A percentile compares a stretch with the other conserved stretches of the same genome.
Evolutionary conservation across 306 rosid species (phyloP).

Genomic region (Pueraria montana): DNA sequence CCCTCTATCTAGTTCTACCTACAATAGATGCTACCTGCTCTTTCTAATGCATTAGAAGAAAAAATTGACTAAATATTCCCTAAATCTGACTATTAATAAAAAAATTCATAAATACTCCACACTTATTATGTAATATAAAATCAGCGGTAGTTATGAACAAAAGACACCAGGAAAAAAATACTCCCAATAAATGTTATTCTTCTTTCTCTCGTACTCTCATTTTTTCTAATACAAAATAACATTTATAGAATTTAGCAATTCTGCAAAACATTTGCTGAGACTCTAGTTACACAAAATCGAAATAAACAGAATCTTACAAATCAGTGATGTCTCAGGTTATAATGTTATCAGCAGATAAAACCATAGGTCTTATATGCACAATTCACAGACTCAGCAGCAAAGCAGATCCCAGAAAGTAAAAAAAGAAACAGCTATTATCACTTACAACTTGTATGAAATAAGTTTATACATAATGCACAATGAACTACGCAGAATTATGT

Average conservation of each 20-base stretch:
- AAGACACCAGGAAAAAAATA: neutral
- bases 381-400: conserved; percentile 13
- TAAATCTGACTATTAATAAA: neutral
- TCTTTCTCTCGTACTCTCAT: neutral
- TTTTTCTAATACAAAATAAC: neutral
- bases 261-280: neutral
- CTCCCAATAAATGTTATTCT: neutral
- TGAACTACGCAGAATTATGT: conserved; percentile 1
- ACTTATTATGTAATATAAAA: neutral
- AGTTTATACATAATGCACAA: conserved; percentile 12
- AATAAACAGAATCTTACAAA: neutral
- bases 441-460: conserved; percentile 2
- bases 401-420: conserved; percentile 6
- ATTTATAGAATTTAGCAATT: neutral
- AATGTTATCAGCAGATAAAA: conserved; percentile 10
- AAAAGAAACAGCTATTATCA: neutral
- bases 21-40: neutral
- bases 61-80: neutral
- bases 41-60: neutral
- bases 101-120: neutral
- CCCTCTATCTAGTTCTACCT: conserved; percentile 3
- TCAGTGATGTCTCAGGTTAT: conserved; percentile 10
- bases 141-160: conserved; percentile 20
- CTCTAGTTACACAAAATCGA: conserved; percentile 9
- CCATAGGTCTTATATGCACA: conserved; percentile 12